These are phyloP conservation scores for Penicillium sp. DNA, from an alignment of 2,329 filamentous ascomycete genomes.

Conservation along the genomic window DNA sequence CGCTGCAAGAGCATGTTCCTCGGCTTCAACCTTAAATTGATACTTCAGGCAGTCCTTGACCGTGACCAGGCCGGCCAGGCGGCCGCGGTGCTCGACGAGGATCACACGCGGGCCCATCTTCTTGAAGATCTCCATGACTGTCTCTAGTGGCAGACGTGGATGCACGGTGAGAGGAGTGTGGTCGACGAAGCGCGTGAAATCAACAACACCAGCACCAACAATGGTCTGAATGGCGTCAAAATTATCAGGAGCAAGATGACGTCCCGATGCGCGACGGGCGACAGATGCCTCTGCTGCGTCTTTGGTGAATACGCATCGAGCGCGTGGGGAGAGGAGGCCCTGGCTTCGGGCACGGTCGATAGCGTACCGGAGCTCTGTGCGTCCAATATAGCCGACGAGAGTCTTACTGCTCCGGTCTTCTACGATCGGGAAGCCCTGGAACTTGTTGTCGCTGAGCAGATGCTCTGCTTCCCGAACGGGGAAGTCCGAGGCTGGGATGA, in stretches of 20 bases:
- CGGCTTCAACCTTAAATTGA: conserved; percentile 91
- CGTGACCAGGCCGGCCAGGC: conserved; percentile 80
- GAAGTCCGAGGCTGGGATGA: conserved; percentile 72
- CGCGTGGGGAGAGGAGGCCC: conserved; percentile 62
- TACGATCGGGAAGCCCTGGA: conserved; percentile 90
- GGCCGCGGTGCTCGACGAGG: conserved; percentile 84
- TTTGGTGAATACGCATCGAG: conserved; percentile 70
- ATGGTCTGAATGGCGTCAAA: conserved; percentile 62
- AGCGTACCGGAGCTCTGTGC: conserved; percentile 87
- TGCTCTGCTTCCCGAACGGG: conserved; percentile 74
- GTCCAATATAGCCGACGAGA: conserved; percentile 86
- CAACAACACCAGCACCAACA: conserved; percentile 60
- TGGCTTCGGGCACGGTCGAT: conserved; percentile 75
- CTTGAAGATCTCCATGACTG: conserved; percentile 97
- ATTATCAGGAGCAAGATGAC: conserved; percentile 46
- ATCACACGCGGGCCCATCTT: conserved; percentile 96
- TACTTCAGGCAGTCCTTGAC: conserved; percentile 97
- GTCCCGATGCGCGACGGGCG: conserved; percentile 29
- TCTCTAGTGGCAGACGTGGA: conserved; percentile 86
- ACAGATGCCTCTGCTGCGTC: conserved; percentile 46
- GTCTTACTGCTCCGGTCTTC: conserved; percentile 69
- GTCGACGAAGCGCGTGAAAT: conserved; percentile 87
- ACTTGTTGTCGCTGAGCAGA: conserved; percentile 73
- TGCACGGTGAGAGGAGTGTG: conserved; percentile 87
- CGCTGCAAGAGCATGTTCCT: conserved; percentile 60